Percentiles rank a stretch among this genome's conserved stretches.
Conservation (phyloP, 2,329 filamentous ascomycete species). For the Ceratocystis alfenasii region DNA sequence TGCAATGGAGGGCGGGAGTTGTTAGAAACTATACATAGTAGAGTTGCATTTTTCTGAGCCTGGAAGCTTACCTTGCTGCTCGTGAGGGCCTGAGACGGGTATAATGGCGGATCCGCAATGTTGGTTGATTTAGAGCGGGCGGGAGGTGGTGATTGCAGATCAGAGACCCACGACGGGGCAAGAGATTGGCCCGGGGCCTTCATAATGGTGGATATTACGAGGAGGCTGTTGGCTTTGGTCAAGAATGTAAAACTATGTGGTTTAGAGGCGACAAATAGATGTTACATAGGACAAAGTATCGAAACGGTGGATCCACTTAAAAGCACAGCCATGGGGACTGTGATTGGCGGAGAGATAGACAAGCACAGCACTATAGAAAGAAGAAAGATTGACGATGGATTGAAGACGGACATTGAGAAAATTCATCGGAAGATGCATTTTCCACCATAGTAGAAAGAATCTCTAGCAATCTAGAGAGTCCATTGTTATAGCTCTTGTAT, state of each 20-base stretch:
- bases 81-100: constrained; percentile 41
- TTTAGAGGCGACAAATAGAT: background rate
- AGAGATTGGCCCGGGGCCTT: background rate
- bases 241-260: background rate
- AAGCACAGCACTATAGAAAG: background rate
- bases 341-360: background rate
- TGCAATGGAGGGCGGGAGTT: constrained; percentile 24
- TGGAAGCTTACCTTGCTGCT: constrained; percentile 42
- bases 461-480: too few species aligned
- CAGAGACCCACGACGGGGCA: constrained; percentile 68
- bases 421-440: too few species aligned
- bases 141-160: constrained; percentile 59
- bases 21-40: background rate
- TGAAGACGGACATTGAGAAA: background rate
- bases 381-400: background rate
- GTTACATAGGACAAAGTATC: background rate
- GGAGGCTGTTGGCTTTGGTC: background rate
- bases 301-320: background rate
- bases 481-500: too few species aligned
- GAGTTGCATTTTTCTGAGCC: background rate
- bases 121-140: constrained; percentile 52
- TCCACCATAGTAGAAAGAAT: too few species aligned
- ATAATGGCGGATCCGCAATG: constrained; percentile 81
- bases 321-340: background rate
- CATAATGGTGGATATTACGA: background rate